These are phyloP conservation scores for Dentipellis fragilis DNA, from an alignment of 768 basidiomycete genomes.

Conservation along the genomic window DNA sequence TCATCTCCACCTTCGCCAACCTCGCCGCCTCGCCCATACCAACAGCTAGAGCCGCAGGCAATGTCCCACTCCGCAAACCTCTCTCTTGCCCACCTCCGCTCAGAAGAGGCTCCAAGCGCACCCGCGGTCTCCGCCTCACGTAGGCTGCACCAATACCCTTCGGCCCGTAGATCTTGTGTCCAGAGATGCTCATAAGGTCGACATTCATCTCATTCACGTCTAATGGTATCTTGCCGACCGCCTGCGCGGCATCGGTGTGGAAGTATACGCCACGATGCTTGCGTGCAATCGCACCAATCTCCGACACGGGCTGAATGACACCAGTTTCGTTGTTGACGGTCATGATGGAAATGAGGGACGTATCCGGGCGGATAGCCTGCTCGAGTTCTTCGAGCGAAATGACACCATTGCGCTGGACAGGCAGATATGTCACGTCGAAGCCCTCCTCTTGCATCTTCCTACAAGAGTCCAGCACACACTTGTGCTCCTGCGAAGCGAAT, in stretches of 20 bases:
- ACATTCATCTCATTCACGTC: conserved; percentile 94
- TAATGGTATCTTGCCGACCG: conserved; percentile 81
- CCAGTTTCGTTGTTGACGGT: conserved; percentile 99
- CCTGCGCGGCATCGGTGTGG: conserved; percentile 98
- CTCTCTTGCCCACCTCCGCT: conserved; percentile 97
- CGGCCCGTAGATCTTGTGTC: conserved; percentile 96
- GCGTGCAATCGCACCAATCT: conserved; percentile 80
- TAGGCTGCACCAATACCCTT: conserved; percentile 95
- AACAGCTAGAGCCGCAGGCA: conserved; percentile 80
- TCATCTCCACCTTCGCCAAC: conserved; percentile 87
- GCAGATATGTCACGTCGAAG: conserved; percentile 96
- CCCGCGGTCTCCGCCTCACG: conserved; percentile 85
- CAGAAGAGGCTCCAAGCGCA: conserved; percentile 88
- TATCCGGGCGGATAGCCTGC: conserved; percentile 83
- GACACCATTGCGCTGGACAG: conserved; percentile 80
- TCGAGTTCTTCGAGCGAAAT: conserved; percentile 73
- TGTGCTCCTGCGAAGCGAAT: conserved; percentile 68
- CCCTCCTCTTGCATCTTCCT: conserved; percentile 93
- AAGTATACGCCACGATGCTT: conserved; percentile 88
- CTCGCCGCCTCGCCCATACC: conserved; percentile 93
- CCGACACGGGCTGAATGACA: conserved; percentile 93
- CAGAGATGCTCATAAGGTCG: conserved; percentile 92
- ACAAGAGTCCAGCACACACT: conserved; percentile 97
- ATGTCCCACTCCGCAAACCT: conserved; percentile 89
- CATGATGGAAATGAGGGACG: conserved; percentile 95